Percentiles rank a stretch among this genome's conserved stretches.
Conservation (phyloP, 2,329 filamentous ascomycete species). For the Chrysosphaeria jannelii region DNA sequence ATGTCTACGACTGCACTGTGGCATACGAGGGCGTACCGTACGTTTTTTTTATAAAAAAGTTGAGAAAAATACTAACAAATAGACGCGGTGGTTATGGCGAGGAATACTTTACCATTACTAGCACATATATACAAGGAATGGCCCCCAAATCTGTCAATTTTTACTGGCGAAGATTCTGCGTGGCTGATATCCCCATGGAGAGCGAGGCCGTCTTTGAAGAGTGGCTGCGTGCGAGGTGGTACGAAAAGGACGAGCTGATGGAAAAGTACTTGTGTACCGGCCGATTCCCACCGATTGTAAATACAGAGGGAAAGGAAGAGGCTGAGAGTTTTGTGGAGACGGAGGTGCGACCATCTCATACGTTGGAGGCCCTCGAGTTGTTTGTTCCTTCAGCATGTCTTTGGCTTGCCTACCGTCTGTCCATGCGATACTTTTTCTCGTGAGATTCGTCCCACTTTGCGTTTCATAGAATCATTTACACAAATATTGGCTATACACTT, state of each 20-base stretch:
- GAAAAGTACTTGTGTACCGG: constrained; percentile 55
- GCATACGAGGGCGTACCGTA: constrained; percentile 84
- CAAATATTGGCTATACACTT: too few relatives aligned
- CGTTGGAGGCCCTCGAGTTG: constrained; percentile 24
- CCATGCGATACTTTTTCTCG: too few relatives aligned
- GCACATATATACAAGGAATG: constrained; percentile 66
- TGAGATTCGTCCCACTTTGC: too few relatives aligned
- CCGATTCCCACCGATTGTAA: constrained; percentile 35
- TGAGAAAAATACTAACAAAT: constrained; percentile 3
- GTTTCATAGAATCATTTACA: too few relatives aligned
- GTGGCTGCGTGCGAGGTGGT: constrained; percentile 71
- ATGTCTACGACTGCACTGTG: constrained; percentile 78
- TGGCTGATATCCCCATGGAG: constrained; percentile 55
- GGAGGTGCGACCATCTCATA: constrained; percentile 20
- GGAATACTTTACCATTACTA: constrained; percentile 59
- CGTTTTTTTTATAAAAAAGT: constrained; percentile 12
- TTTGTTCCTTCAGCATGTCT: too few relatives aligned
- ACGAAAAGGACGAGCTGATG: constrained; percentile 70
- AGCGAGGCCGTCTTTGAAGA: constrained; percentile 43
- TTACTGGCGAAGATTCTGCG: constrained; percentile 67
- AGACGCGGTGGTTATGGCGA: constrained; percentile 67
- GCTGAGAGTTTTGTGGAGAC: constrained; percentile 21
- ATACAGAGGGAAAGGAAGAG: not conserved
- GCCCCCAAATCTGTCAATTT: constrained; percentile 90
- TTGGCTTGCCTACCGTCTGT: too few relatives aligned